Base-by-base conservation (phyloP, 2,329 filamentous ascomycete species). In the Aspergillus bombycis region DNA sequence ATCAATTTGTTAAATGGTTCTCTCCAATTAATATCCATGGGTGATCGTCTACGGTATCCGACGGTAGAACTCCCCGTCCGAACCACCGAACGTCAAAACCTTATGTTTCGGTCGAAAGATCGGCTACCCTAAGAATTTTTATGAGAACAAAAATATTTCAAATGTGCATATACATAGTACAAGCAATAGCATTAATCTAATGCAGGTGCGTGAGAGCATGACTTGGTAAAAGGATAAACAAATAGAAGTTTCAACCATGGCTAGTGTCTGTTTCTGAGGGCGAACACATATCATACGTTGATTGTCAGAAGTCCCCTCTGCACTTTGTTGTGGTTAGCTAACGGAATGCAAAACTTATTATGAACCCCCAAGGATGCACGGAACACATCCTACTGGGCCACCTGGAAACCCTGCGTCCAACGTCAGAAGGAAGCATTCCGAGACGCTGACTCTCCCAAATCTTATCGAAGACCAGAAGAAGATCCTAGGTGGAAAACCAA, bases 31-130 rank as follows among this genome's bases (percentile, higher is more conserved):
- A 23, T 36, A 38, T 38, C 52, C 28, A 32, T 52, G 26, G 32
- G 32, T 55, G 52, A 55, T 55, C 52, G 52, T 38, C 52, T 55
- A 6, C 30, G 32, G 52, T 55, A 36, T 55, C 52, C 32, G 52
- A 38, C 52, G 52, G 52, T 38, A 23, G 23, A 38, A 36, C 32
- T 36, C 30, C 32, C 52, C 52, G 52, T 54, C 52, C 52, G 52
- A 11, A 21, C 52, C 52, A 54, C 4, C 12, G 26, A 38, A 38
- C 12, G 32, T 55, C 52, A 38, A 55, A 54, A 36, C 34, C 32
- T 54, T 34, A 34, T 36, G 32, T 3, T 10, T 54, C 52, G 52
- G 52, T 38, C n/a, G 9, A 36, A 48, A 23, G 34, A 38, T 55
- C 52, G 32, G 52, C 36, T 38, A 34, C 32, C 32, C 21, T 26